Base-by-base conservation (phyloP, 2,329 filamentous ascomycete genomes). In the Paraconiothyrium brasiliense region DNA sequence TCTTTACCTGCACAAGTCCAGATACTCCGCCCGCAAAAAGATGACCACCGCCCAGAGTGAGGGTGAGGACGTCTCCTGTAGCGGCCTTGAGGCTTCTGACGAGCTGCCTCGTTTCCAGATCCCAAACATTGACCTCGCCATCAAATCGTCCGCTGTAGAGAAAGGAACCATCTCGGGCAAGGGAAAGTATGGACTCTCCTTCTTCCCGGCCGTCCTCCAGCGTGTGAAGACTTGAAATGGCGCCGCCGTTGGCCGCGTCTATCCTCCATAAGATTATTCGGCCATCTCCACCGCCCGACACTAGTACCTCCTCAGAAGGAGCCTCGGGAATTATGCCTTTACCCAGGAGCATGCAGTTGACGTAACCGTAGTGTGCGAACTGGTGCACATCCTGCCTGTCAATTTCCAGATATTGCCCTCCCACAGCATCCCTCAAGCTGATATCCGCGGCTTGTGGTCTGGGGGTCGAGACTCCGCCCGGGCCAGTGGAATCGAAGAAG, bases 121-220 rank as follows among this genome's bases (percentile, higher is more conserved):
- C 96, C 94, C 96, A 99, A 11, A 99, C 87, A 76, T 98, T 94
- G 62, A 99, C 88, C 54, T 97, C 87, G 24, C 95, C 96, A 43
- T 92, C 89, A 0, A 93, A 86, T 69, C 96, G 91, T 50, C 95
- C 95, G 61, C 92, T 92, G 75, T 98, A 99, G 4, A 99, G 84
- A 67, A 99, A 96, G 0, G 93, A 94, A 0, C 93, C 93, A 64
- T 98, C 94, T 2, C 97, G 86, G 5, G 92, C 90, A 56, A 99
- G 84, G 0, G 92, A 95, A 61, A 97, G 82, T 1, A 91, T 86
- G 1, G 86, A 84, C 60, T 87, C 86, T n/a, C 85, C 85, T 67
- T 84, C 82, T 60, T 84, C 83, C 52, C 82, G 73, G 2, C 84
- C 85, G 67, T 89, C 89, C 62, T 89, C 85, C 2, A 91, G 78